Evolutionary conservation across 805 yeast species (phyloP).

Genomic region (Brettanomyces anomalus): DNA sequence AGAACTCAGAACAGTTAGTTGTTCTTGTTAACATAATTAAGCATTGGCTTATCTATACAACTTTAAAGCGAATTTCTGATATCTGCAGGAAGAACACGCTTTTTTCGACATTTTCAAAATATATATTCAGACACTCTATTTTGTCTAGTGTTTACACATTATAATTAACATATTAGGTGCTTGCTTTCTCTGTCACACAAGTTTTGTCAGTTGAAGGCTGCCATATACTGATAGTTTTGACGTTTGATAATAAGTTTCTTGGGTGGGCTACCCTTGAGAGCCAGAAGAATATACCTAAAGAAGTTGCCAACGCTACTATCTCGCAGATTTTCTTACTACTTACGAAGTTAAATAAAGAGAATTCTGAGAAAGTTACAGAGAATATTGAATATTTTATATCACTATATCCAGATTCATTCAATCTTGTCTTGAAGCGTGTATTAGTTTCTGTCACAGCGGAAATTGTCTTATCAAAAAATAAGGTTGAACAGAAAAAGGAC

Average conservation of each 20-base stretch:
- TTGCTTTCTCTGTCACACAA: no score
- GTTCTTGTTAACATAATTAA: no score
- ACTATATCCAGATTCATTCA: slow-evolving; percentile 26
- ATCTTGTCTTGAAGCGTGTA: slow-evolving; percentile 24
- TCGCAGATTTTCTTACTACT: slow-evolving; percentile 48
- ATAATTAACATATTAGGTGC: no score
- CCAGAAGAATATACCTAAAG: slow-evolving; percentile 1
- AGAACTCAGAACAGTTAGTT: no score
- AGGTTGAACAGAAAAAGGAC: not conserved
- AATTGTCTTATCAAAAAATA: not conserved
- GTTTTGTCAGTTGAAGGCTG: no score
- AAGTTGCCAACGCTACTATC: slow-evolving; percentile 26
- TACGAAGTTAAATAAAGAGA: slow-evolving; percentile 32
- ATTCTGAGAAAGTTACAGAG: slow-evolving; percentile 29
- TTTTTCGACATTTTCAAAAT: no score
- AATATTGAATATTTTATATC: slow-evolving; percentile 41
- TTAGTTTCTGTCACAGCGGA: slow-evolving; percentile 22
- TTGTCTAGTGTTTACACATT: no score
- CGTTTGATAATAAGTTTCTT: slow-evolving; percentile 9
- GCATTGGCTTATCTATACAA: no score
- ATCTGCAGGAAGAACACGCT: no score
- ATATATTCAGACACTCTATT: no score
- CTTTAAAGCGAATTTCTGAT: no score
- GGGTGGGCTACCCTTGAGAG: slow-evolving; percentile 19
- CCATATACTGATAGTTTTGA: slow-evolving; percentile 4